phyloP scores from a whole-genome alignment of 192 early-diverging fungal species.

The Mortierella antarctica region DNA sequence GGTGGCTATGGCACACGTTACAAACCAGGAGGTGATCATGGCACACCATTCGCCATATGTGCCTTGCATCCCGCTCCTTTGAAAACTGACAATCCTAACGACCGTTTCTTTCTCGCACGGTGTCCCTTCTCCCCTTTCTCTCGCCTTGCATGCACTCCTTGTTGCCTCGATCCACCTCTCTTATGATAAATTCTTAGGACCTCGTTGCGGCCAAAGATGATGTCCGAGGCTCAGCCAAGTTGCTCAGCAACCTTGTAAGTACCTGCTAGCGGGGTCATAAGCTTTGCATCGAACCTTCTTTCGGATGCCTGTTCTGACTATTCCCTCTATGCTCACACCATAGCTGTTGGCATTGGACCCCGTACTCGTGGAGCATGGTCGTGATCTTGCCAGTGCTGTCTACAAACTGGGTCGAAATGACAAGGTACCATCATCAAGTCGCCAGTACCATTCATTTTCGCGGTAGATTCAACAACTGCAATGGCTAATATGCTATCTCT shows the following conservation, averaged over 20 bases:
- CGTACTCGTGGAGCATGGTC: slow-evolving; percentile 41
- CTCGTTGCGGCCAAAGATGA: slow-evolving; percentile 24
- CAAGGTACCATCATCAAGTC: slow-evolving; percentile 19
- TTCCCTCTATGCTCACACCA: not conserved
- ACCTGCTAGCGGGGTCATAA: not conserved
- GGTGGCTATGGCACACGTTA: too few species aligned
- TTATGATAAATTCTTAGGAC: slow-evolving; percentile 17
- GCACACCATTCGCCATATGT: too few species aligned
- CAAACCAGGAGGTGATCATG: too few species aligned
- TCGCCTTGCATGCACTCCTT: not conserved
- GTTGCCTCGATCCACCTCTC: not conserved
- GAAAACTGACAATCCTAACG: too few species aligned
- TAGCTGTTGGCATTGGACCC: slow-evolving; percentile 36
- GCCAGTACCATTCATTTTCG: not conserved
- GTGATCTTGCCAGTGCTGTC: slow-evolving; percentile 30
- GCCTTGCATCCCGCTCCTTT: too few species aligned
- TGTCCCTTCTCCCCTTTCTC: not conserved
- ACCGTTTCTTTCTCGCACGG: not conserved
- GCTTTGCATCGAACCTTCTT: not conserved
- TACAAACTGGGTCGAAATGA: slow-evolving; percentile 39
- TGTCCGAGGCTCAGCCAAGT: not conserved
- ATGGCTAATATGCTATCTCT: not conserved
- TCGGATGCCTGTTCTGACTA: not conserved
- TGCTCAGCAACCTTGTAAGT: slow-evolving; percentile 35
- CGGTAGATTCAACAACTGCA: not conserved